phyloP scores from a whole-genome alignment of 495 filamentous ascomycete species.

The Aspergillus biplanus region DNA sequence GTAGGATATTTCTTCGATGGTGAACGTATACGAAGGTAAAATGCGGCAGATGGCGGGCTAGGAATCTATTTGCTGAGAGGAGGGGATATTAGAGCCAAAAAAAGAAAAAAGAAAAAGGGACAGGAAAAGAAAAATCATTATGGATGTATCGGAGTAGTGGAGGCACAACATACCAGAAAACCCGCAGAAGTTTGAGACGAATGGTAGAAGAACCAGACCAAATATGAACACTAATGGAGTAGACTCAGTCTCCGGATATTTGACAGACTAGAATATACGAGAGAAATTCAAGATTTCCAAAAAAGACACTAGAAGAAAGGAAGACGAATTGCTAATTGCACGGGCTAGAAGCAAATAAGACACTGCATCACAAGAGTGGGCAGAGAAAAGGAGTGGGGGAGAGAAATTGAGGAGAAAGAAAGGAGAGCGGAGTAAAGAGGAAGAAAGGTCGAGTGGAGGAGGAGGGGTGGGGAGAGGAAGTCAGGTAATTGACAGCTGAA shows the following conservation, averaged over 20 bases:
- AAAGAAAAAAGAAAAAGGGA: background rate
- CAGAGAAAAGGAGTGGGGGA: constrained; percentile 24
- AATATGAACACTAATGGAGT: background rate
- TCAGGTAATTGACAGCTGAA: constrained; percentile 17
- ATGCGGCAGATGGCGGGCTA: background rate
- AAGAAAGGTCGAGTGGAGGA: constrained; percentile 22
- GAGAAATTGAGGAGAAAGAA: constrained; percentile 17
- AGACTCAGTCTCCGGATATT: background rate
- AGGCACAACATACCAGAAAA: background rate
- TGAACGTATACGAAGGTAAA: too few species aligned
- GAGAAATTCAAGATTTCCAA: constrained; percentile 8
- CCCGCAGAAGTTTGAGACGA: background rate
- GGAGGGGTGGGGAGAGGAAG: constrained; percentile 18
- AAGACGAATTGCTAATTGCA: constrained; percentile 27
- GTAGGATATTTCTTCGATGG: constrained; percentile 12
- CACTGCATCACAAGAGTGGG: constrained; percentile 25
- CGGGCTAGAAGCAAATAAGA: constrained; percentile 24
- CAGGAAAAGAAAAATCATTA: background rate
- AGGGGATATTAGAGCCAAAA: background rate
- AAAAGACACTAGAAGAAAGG: constrained; percentile 25
- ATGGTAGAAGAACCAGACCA: background rate
- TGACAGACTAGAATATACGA: background rate
- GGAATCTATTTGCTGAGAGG: background rate
- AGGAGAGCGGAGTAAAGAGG: constrained; percentile 19
- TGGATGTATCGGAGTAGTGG: background rate